phyloP scores from a whole-genome alignment of 2,329 filamentous ascomycete genomes.

The Aspergillus nomiae region DNA sequence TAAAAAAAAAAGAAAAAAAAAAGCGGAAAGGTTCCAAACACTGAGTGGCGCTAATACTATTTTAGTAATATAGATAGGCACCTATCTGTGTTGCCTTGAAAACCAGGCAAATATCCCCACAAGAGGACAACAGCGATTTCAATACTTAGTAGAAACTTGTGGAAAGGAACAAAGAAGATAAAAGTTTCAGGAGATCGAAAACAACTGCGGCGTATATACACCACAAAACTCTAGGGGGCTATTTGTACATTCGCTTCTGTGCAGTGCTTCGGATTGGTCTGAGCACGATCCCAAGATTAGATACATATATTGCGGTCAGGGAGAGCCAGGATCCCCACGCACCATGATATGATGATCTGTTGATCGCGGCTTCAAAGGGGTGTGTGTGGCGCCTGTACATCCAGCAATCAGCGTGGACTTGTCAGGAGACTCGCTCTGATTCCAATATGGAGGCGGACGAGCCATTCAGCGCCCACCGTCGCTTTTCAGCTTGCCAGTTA shows the following conservation, averaged over 20 bases:
- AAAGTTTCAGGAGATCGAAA: neutral
- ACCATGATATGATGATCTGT: conserved; percentile 8
- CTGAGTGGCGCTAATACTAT: conserved; percentile 12
- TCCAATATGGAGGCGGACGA: conserved; percentile 5
- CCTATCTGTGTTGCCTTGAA: conserved; percentile 12
- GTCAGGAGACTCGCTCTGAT: conserved; percentile 23
- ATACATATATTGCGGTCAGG: conserved; percentile 13
- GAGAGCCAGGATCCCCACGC: conserved; percentile 12
- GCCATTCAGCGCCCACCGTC: conserved; percentile 10
- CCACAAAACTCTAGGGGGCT: neutral
- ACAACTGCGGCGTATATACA: neutral
- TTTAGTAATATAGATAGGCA: conserved; percentile 8
- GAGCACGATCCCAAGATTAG: neutral
- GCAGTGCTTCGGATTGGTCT: neutral
- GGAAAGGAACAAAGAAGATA: neutral
- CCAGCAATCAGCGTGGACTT: conserved; percentile 17
- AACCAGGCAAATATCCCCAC: conserved; percentile 17
- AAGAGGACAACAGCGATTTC: neutral
- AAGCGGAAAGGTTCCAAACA: conserved; percentile 8
- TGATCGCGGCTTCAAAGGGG: conserved; percentile 12
- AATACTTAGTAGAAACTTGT: neutral
- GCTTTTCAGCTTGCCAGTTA: conserved; percentile 12
- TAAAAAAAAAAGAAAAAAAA: conserved; percentile 16
- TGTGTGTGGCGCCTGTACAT: conserved; percentile 10
- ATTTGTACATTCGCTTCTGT: neutral